Evolutionary conservation across 1,284 basidiomycete species (phyloP).

Genomic region (Pseudomicrostroma phylloplanum): DNA sequence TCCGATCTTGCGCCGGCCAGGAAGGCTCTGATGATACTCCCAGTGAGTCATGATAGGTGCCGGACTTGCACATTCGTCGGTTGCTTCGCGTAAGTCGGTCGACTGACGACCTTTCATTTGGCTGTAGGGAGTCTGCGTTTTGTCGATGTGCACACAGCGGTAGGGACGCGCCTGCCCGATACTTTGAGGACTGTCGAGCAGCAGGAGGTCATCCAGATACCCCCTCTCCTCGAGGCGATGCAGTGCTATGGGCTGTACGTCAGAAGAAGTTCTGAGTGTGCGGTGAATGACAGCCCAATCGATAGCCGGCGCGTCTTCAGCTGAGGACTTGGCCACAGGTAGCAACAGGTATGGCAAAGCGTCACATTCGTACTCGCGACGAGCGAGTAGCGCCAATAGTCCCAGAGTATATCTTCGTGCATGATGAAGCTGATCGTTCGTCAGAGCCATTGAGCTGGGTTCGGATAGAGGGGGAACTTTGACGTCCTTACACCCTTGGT

Average conservation of each 20-base stretch:
- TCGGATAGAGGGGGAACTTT: background rate
- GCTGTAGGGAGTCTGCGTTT: background rate
- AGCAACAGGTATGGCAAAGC: conserved; percentile 5
- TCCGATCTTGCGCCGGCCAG: background rate
- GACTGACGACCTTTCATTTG: background rate
- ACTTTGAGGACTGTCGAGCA: background rate
- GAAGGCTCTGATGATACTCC: background rate
- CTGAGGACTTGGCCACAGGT: background rate
- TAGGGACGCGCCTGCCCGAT: background rate
- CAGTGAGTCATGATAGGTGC: background rate
- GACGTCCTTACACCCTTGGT: background rate
- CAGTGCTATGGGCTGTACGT: background rate
- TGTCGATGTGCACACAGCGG: background rate
- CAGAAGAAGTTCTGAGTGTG: background rate
- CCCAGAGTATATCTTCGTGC: background rate
- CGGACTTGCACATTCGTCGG: background rate
- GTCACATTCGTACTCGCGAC: background rate
- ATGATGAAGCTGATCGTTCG: background rate
- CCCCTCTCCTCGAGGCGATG: background rate
- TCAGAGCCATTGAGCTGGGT: background rate
- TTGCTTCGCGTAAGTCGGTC: too few relatives aligned
- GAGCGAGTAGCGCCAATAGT: background rate
- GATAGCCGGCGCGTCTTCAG: background rate
- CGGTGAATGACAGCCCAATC: background rate
- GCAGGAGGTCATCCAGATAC: background rate